Evolutionary conservation across 305 asterid genomes (phyloP).

Genomic region (Fraxinus latifolia): DNA sequence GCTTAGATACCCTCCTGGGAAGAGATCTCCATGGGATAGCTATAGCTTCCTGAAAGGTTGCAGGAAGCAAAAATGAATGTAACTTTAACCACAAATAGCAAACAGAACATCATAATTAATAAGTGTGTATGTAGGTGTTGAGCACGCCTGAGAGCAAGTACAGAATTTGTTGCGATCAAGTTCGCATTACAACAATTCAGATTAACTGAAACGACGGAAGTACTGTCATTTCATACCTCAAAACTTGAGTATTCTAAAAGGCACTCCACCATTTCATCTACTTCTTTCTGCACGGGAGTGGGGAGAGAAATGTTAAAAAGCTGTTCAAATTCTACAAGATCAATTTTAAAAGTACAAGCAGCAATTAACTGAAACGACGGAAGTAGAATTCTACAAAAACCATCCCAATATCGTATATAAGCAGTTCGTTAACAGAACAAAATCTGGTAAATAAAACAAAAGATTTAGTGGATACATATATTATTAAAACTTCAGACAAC

Average conservation of each 20-base stretch:
- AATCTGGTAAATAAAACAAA: background rate
- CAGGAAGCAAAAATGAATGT: slow-evolving; percentile 3
- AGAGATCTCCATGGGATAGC: slow-evolving; percentile 85
- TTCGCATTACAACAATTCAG: background rate
- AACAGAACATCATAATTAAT: background rate
- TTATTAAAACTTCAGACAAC: background rate
- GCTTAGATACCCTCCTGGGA: slow-evolving; percentile 75
- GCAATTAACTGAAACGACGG: background rate
- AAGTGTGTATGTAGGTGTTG: background rate
- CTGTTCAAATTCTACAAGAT: slow-evolving; percentile 9
- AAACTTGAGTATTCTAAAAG: slow-evolving; percentile 68
- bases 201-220: background rate
- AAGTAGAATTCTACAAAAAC: background rate
- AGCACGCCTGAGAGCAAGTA: background rate
- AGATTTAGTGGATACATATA: background rate
- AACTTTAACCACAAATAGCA: slow-evolving; percentile 13
- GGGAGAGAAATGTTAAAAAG: slow-evolving; percentile 11
- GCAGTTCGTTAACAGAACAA: slow-evolving; percentile 8
- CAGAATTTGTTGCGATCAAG: background rate
- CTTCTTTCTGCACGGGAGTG: slow-evolving; percentile 53
- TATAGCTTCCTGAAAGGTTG: slow-evolving; percentile 64
- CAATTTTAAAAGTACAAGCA: background rate
- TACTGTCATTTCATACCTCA: slow-evolving; percentile 51
- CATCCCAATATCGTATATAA: background rate
- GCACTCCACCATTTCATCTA: slow-evolving; percentile 59